Evolutionary conservation across 1,284 basidiomycete genomes (phyloP).

Genomic region (Porogramme epimiltina): DNA sequence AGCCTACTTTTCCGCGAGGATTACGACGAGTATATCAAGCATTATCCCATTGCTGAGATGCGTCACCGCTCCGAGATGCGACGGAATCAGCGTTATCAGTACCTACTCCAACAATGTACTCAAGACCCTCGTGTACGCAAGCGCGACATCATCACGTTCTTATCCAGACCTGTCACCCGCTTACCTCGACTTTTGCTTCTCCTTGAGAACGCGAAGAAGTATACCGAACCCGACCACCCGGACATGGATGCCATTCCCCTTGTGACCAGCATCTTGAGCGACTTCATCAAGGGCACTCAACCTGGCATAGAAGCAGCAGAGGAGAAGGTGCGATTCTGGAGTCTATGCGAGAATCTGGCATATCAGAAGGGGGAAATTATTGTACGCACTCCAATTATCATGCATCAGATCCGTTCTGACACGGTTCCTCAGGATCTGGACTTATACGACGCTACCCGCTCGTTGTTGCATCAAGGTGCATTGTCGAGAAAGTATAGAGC

Average conservation of each 20-base stretch:
- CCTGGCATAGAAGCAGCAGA: slow-evolving; percentile 85
- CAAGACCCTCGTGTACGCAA: slow-evolving; percentile 70
- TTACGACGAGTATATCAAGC: slow-evolving; percentile 81
- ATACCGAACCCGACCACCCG: slow-evolving; percentile 63
- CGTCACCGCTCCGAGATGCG: slow-evolving; percentile 73
- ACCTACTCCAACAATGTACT: slow-evolving; percentile 64
- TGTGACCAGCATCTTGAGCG: slow-evolving; percentile 59
- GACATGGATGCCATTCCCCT: slow-evolving; percentile 72
- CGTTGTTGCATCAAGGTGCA: slow-evolving; percentile 64
- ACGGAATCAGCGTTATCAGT: slow-evolving; percentile 63
- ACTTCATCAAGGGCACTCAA: slow-evolving; percentile 76
- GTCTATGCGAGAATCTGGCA: slow-evolving; percentile 69
- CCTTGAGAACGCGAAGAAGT: slow-evolving; percentile 68
- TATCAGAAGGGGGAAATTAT: slow-evolving; percentile 80
- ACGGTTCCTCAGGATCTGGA: slow-evolving; percentile 68
- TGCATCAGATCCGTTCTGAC: background rate
- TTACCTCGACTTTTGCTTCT: slow-evolving; percentile 76
- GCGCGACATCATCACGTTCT: slow-evolving; percentile 78
- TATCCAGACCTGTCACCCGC: slow-evolving; percentile 81
- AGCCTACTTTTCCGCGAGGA: slow-evolving; percentile 53
- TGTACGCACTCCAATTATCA: slow-evolving; percentile 38
- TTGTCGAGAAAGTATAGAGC: slow-evolving; percentile 54
- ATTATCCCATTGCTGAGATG: slow-evolving; percentile 82
- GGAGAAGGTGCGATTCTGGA: slow-evolving; percentile 82
- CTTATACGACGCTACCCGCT: slow-evolving; percentile 71